A percentile compares a stretch with the other conserved stretches of the same genome.
Conservation (phyloP, 176 grass and related monocot genomes). For the Oryza brachyantha region DNA sequence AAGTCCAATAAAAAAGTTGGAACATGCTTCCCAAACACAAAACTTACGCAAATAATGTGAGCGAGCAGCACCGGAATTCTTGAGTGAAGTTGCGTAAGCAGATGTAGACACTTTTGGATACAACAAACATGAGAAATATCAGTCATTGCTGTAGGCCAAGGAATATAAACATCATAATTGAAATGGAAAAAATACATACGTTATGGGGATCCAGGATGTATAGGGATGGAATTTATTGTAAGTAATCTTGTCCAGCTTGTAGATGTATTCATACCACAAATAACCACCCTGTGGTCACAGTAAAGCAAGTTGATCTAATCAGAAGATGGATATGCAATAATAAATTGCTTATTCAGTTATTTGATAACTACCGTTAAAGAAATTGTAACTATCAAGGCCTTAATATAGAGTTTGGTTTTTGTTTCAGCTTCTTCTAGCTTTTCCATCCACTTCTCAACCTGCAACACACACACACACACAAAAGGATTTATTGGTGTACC, state of each 20-base stretch:
- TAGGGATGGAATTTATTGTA: conserved; percentile 99
- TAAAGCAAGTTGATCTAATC: conserved; percentile 7
- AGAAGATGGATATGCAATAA: not conserved
- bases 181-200: conserved; percentile 47
- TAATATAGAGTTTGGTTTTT: conserved; percentile 73
- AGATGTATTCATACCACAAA: conserved; percentile 97
- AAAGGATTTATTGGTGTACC: conserved; percentile 18
- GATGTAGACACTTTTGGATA: conserved; percentile 77
- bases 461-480: not conserved
- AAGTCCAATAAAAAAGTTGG: not conserved
- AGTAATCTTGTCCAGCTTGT: conserved; percentile 93
- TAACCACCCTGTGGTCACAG: conserved; percentile 71
- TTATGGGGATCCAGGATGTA: conserved; percentile 99
- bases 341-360: not conserved
- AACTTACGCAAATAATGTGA: conserved; percentile 96
- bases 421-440: conserved; percentile 93
- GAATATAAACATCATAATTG: conserved; percentile 6
- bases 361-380: conserved; percentile 68
- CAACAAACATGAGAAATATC: conserved; percentile 34
- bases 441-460: conserved; percentile 99
- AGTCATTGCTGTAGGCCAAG: conserved; percentile 34
- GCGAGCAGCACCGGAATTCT: conserved; percentile 77
- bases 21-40: not conserved
- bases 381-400: conserved; percentile 62
- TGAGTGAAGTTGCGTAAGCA: conserved; percentile 92